Evolutionary conservation across 2,329 filamentous ascomycete genomes (phyloP).

Genomic region (Cercospora berteroae): DNA sequence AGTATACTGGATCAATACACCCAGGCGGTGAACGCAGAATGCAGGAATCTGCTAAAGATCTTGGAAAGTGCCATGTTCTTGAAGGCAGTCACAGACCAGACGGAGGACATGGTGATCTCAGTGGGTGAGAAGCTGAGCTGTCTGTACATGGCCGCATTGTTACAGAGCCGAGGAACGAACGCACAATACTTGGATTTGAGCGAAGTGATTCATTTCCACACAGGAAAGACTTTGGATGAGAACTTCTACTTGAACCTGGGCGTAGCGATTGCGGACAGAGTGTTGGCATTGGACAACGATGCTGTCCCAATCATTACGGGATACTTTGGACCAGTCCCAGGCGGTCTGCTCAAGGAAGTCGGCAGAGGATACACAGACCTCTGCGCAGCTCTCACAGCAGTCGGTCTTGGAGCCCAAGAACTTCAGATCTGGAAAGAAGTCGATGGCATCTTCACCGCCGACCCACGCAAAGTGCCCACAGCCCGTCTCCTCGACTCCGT

Average conservation of each 20-base stretch:
- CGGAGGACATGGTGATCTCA: constrained; percentile 74
- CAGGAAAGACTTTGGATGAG: constrained; percentile 45
- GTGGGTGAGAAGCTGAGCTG: constrained; percentile 96
- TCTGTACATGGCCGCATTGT: constrained; percentile 79
- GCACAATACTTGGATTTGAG: constrained; percentile 89
- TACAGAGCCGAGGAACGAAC: constrained; percentile 77
- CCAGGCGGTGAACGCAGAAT: constrained; percentile 72
- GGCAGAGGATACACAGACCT: constrained; percentile 96
- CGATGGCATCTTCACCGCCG: constrained; percentile 86
- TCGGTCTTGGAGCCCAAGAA: constrained; percentile 81
- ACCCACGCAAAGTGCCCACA: constrained; percentile 86
- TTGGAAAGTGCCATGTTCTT: constrained; percentile 61
- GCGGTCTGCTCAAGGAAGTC: constrained; percentile 85
- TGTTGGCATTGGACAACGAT: constrained; percentile 45
- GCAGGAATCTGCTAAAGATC: constrained; percentile 74
- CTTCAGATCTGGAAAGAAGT: constrained; percentile 99
- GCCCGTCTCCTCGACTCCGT: constrained; percentile 85
- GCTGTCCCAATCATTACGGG: constrained; percentile 64
- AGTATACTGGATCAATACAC: constrained; percentile 56
- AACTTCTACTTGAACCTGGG: constrained; percentile 49
- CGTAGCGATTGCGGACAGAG: constrained; percentile 42
- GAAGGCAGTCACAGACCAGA: constrained; percentile 52
- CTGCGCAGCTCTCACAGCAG: constrained; percentile 86
- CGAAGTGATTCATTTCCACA: constrained; percentile 68
- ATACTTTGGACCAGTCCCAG: constrained; percentile 91